These are phyloP conservation scores for Tetrapisispora namnaoensis DNA, from an alignment of 805 yeast species.

Conservation along the genomic window DNA sequence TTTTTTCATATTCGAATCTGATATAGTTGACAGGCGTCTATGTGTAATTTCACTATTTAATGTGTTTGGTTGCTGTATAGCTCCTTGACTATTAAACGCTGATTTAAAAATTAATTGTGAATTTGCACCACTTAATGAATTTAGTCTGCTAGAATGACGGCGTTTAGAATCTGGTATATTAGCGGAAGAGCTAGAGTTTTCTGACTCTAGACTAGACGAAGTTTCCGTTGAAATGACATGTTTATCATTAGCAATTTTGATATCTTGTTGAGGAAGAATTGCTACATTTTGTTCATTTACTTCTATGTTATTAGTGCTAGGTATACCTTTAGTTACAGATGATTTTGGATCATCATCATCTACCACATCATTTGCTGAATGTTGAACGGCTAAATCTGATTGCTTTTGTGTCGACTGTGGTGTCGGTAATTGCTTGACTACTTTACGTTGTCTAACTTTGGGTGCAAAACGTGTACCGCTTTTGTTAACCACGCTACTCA, in stretches of 20 bases:
- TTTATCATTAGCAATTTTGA: background rate
- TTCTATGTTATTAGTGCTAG: background rate
- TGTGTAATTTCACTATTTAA: background rate
- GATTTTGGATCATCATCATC: constrained; percentile 3
- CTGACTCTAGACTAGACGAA: constrained; percentile 1
- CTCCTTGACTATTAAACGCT: constrained; percentile 7
- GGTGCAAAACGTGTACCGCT: constrained; percentile 61
- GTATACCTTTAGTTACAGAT: background rate
- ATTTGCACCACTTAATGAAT: constrained; percentile 29
- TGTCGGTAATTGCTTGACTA: constrained; percentile 22
- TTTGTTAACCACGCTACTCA: constrained; percentile 36
- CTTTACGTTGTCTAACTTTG: constrained; percentile 38
- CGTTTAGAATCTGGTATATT: constrained; percentile 9
- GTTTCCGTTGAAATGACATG: background rate
- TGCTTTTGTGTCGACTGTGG: constrained; percentile 4
- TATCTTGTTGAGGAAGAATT: background rate
- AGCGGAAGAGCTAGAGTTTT: background rate
- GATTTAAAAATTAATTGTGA: constrained; percentile 28
- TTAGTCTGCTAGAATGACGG: constrained; percentile 32
- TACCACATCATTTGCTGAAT: background rate
- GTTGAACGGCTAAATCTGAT: background rate
- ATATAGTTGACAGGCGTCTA: constrained; percentile 21
- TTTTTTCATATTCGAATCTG: constrained; percentile 12
- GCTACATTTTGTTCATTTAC: background rate
- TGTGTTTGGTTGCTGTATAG: constrained; percentile 2